Evolutionary conservation across 345 rosid species (phyloP).

Genomic region (Euphorbia lathyris): DNA sequence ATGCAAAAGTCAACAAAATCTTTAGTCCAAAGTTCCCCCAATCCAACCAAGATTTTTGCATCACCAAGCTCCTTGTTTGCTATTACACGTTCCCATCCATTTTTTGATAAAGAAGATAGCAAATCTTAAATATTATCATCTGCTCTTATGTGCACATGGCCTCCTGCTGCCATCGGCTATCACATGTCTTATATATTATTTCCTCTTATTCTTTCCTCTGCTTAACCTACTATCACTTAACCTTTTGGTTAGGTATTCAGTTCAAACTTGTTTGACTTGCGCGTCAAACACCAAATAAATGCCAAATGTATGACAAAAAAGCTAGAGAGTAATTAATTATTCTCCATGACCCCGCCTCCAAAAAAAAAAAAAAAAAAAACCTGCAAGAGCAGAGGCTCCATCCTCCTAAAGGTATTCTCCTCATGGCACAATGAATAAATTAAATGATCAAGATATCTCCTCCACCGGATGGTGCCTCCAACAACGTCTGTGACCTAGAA

Average conservation of each 20-base stretch:
- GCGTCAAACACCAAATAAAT: neutral
- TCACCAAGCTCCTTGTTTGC: neutral
- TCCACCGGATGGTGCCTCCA: slow-evolving; percentile 98
- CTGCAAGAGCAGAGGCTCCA: slow-evolving; percentile 97
- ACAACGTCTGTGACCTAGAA: slow-evolving; percentile 84
- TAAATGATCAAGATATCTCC: slow-evolving; percentile 88
- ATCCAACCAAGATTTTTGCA: neutral
- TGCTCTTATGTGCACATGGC: too few species aligned
- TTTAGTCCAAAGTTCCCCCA: too few species aligned
- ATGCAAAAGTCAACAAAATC: neutral
- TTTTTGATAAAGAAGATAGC: neutral
- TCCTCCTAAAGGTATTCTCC: slow-evolving; percentile 54
- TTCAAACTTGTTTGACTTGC: neutral
- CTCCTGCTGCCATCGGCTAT: too few species aligned
- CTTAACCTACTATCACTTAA: neutral
- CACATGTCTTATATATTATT: neutral
- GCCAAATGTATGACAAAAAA: neutral
- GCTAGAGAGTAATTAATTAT: neutral
- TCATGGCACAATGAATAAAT: slow-evolving; percentile 75
- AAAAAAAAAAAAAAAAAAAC: too few species aligned
- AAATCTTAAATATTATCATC: too few species aligned
- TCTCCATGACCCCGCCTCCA: neutral
- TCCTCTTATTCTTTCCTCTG: neutral
- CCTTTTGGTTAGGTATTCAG: neutral
- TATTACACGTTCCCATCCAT: neutral